Percentiles rank a stretch among this genome's conserved stretches.
phyloP scores from a whole-genome alignment of 2,329 filamentous ascomycete species.

The Aspergillus novoparasiticus region DNA sequence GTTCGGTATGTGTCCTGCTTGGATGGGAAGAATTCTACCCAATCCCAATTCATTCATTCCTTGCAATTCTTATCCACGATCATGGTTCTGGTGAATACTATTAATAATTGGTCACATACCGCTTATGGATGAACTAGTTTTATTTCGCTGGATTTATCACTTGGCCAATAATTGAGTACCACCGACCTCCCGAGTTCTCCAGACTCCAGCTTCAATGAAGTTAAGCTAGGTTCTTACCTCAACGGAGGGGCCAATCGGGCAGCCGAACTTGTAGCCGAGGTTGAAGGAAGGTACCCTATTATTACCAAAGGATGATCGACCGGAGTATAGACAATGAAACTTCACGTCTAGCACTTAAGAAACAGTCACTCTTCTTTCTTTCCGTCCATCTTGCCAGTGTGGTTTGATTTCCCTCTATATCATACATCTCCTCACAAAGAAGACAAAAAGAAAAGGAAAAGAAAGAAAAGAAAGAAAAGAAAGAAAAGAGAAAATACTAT shows the following conservation, averaged over 20 bases:
- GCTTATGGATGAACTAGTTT: background rate
- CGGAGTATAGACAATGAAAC: background rate
- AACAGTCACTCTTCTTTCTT: background rate
- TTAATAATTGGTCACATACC: background rate
- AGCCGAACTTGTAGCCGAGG: background rate
- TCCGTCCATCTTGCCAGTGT: background rate
- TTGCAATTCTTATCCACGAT: background rate
- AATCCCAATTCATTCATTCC: background rate
- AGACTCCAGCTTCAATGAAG: background rate
- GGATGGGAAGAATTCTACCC: background rate
- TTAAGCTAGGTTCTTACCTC: background rate
- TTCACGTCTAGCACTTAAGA: background rate
- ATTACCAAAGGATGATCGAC: background rate
- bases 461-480: background rate
- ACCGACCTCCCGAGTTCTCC: too few species aligned
- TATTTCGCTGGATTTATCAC: background rate
- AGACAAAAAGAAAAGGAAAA: background rate
- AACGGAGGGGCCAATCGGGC: background rate
- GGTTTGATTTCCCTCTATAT: background rate
- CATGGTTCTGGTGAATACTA: background rate
- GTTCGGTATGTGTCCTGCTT: background rate
- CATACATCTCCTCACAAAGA: background rate
- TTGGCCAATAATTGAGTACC: background rate
- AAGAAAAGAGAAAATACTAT: background rate
- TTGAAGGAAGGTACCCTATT: background rate